A percentile compares a stretch with the other conserved stretches of the same genome.
These are phyloP conservation scores for Picochlorum sp. DNA, from an alignment of 139 green algal genomes.

Conservation along the genomic window DNA sequence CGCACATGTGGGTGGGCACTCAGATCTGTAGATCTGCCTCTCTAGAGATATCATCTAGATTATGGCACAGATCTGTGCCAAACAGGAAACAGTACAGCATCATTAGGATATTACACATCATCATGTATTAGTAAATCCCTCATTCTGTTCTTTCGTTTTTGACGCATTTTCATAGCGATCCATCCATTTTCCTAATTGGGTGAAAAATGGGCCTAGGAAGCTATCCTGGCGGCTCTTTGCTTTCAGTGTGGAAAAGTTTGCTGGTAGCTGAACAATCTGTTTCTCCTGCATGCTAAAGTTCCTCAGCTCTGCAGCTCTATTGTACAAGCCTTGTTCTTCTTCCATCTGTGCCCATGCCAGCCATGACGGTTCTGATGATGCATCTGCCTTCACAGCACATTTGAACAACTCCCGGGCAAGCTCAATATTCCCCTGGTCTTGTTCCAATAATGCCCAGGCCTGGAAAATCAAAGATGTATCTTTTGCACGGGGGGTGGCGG, in stretches of 20 bases:
- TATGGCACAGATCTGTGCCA: no score
- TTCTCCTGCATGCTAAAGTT: constrained; percentile 51
- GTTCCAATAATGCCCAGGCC: constrained; percentile 88
- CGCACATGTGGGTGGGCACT: no score
- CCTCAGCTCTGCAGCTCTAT: constrained; percentile 79
- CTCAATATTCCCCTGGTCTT: constrained; percentile 44
- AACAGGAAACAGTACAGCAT: no score
- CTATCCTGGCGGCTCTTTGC: neutral
- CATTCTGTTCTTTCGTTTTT: constrained; percentile 1
- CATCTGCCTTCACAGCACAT: constrained; percentile 74
- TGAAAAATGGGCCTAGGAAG: constrained; percentile 15
- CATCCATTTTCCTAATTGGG: constrained; percentile 19
- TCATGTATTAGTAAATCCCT: neutral
- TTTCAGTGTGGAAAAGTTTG: constrained; percentile 52
- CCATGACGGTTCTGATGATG: constrained; percentile 60
- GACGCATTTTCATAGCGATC: constrained; percentile 18
- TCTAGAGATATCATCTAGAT: no score
- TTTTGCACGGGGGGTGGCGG: constrained; percentile 41
- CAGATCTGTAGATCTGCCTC: no score
- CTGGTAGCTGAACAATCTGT: constrained; percentile 51
- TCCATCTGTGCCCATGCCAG: constrained; percentile 84
- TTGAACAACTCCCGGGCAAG: constrained; percentile 88
- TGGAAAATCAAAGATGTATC: constrained; percentile 66
- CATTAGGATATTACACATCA: no score
- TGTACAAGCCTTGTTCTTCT: constrained; percentile 56